phyloP scores from a whole-genome alignment of 2,329 filamentous ascomycete genomes.

The Fusarium humuli region DNA sequence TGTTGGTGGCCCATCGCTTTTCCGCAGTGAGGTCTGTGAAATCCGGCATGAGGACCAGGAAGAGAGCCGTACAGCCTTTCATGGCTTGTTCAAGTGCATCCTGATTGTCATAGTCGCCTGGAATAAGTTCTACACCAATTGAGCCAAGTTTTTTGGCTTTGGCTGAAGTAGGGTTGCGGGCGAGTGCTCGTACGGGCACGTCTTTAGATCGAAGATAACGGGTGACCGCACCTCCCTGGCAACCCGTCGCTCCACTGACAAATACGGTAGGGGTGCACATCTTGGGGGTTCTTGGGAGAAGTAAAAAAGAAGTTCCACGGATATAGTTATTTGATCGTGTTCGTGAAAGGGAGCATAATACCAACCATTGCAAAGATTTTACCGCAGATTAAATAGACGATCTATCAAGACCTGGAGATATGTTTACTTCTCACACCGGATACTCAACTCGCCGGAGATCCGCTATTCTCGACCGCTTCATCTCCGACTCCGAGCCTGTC shows the following conservation, averaged over 20 bases:
- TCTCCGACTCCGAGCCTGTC: not conserved
- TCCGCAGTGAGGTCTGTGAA: conserved; percentile 49
- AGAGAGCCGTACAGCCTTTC: conserved; percentile 48
- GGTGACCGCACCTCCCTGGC: conserved; percentile 53
- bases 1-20: conserved; percentile 45
- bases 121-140: conserved; percentile 50
- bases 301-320: not conserved
- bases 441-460: conserved; percentile 17
- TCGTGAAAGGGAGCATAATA: not conserved
- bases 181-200: conserved; percentile 51
- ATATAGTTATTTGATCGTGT: not conserved
- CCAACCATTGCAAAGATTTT: not conserved
- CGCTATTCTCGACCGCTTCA: conserved; percentile 7
- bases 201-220: conserved; percentile 49
- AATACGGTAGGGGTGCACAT: conserved; percentile 53
- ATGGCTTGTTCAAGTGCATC: conserved; percentile 48
- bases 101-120: conserved; percentile 51
- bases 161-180: conserved; percentile 48
- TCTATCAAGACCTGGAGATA: not conserved
- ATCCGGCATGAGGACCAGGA: conserved; percentile 51
- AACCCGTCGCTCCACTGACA: conserved; percentile 55
- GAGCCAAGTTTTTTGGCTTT: conserved; percentile 46
- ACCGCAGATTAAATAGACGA: not conserved
- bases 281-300: conserved; percentile 13
- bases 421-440: not conserved